These are phyloP conservation scores for Auricularia heimuer DNA, from an alignment of 768 basidiomycete genomes.

Conservation along the genomic window DNA sequence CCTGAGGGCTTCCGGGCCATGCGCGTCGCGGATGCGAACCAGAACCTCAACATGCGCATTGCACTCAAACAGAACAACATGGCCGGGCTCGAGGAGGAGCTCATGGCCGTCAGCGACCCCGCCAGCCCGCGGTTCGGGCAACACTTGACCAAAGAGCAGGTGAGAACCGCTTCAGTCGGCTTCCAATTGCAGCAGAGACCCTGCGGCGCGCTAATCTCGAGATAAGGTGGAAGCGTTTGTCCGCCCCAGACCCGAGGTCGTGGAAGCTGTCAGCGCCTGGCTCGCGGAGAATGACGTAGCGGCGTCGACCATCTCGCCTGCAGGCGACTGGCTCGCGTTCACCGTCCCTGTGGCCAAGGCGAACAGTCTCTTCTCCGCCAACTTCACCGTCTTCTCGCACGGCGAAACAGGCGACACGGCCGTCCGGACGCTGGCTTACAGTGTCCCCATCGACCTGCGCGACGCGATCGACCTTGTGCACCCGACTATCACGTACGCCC, in stretches of 20 bases:
- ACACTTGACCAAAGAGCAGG: conserved; percentile 32
- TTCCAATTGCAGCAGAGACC: not conserved
- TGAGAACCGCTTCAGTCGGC: conserved; percentile 16
- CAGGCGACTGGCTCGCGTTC: not conserved
- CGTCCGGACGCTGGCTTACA: conserved; percentile 2
- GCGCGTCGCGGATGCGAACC: conserved; percentile 26
- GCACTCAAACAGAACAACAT: conserved; percentile 48
- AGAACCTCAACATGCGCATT: conserved; percentile 40
- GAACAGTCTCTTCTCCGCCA: not conserved
- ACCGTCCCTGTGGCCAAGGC: not conserved
- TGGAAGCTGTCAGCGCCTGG: not conserved
- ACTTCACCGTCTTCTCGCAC: conserved; percentile 3
- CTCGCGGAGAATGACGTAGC: not conserved
- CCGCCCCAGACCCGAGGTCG: not conserved
- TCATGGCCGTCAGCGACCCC: conserved; percentile 51
- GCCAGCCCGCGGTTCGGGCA: conserved; percentile 40
- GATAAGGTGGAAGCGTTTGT: not conserved
- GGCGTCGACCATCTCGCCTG: not conserved
- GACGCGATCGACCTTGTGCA: not conserved
- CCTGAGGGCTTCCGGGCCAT: conserved; percentile 34
- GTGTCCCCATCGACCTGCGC: not conserved
- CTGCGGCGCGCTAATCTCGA: not conserved
- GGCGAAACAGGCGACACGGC: not conserved
- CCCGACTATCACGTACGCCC: not conserved
- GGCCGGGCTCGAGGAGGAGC: conserved; percentile 35